Evolutionary conservation across 2,329 filamentous ascomycete genomes (phyloP), one percentile per base, ranked within the genome.

Genomic region (Neofusicoccum laricinum): DNA sequence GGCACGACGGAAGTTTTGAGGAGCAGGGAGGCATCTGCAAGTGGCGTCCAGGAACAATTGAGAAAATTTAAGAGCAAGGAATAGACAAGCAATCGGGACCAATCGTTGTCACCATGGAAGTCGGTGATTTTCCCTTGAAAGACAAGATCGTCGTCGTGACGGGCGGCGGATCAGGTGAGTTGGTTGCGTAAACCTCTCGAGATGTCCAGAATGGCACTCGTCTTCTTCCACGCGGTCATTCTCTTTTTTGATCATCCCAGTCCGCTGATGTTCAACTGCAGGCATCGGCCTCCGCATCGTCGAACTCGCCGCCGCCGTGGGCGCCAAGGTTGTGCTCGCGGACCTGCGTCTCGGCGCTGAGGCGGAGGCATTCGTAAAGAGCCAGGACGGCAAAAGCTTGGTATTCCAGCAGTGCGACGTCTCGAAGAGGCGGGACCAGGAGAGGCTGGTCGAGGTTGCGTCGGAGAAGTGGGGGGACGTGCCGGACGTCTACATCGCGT

Each of bases 261-360:
- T 30, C 25, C 25, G 17, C 48, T 50, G 2, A 50, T 25, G 10
- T 1, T 11, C 38, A 3, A 15, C n/a, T 6, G 4, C 34, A 61
- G 58, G 58, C 5, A 49, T 98, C 73, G 90, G 92, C 68, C 98
- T 93, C 74, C 82, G 98, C 46, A 87, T 99, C 19, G 82, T 99
- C 45, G 95, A 99, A 73, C 85, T 99, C 70, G 88, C 87, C 67
- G 90, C 94, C 67, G 94, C 98, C 43, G 93, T 90, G 11, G 95
- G 94, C 6, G 86, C 98, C 21, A 95, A 30, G 12, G 43, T 65
- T 10, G 12, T 65, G 8, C 32, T 65, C 14, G 64, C 58, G 45
- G 64, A 65, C 25, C 41, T 63, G 32, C 21, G n/a, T 15, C 43
- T 65, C 5, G 40, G 14, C 30, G 45, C 49, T 1, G 49, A 50